These are phyloP conservation scores for Fusarium tjaetaba DNA, from an alignment of 2,329 filamentous ascomycete species.

Conservation along the genomic window DNA sequence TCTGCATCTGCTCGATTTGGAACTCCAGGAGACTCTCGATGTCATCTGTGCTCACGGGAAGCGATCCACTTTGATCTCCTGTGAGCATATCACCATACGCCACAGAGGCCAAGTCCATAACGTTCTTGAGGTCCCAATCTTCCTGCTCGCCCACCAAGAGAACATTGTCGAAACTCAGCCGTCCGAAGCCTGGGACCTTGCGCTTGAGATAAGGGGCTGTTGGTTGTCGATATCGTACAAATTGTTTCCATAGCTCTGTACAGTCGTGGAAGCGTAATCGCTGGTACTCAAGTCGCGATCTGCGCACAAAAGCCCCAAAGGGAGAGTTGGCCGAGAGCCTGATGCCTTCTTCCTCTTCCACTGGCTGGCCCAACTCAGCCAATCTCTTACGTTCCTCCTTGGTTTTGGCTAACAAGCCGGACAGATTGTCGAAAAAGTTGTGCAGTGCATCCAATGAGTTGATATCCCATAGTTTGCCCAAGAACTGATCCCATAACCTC, in stretches of 20 bases:
- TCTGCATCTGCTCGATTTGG: constrained; percentile 88
- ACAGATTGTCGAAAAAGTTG: constrained; percentile 73
- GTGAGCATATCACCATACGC: constrained; percentile 64
- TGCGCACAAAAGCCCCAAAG: constrained; percentile 81
- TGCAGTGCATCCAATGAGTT: constrained; percentile 85
- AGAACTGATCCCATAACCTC: constrained; percentile 87
- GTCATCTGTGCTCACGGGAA: constrained; percentile 78
- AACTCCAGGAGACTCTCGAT: constrained; percentile 85
- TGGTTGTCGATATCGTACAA: constrained; percentile 82
- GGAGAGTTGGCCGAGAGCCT: constrained; percentile 78
- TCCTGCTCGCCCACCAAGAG: constrained; percentile 59
- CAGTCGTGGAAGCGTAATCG: constrained; percentile 83
- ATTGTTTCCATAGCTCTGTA: constrained; percentile 81
- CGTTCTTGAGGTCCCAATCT: constrained; percentile 58
- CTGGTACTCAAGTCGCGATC: constrained; percentile 81
- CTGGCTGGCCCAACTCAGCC: constrained; percentile 55
- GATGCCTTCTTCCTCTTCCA: constrained; percentile 64
- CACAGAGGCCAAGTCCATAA: constrained; percentile 57
- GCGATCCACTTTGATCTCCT: constrained; percentile 51
- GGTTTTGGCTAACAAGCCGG: constrained; percentile 67
- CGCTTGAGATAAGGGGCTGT: constrained; percentile 73
- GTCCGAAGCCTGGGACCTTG: constrained; percentile 67
- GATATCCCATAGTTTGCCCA: constrained; percentile 84
- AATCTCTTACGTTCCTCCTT: constrained; percentile 68
- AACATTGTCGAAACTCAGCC: constrained; percentile 68